Evolutionary conservation across 1,284 basidiomycete species (phyloP), one percentile per base, ranked within the genome.

Genomic region (Salmacisia buchloeana): DNA sequence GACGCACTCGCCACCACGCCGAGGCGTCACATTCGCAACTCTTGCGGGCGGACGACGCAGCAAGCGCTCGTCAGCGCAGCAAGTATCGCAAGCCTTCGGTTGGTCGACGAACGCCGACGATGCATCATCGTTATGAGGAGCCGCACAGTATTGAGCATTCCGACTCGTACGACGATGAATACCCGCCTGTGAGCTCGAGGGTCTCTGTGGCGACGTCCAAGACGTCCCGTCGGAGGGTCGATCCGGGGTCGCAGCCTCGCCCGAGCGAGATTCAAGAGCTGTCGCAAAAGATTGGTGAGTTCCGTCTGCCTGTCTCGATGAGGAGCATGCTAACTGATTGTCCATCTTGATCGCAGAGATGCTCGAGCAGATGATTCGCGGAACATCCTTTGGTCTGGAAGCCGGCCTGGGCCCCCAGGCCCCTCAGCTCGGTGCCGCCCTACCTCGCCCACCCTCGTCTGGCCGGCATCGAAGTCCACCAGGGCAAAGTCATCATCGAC

Each of bases 261-360:
- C 18, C 39, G 5, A 21, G 27, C 49, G 29, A 54, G 27, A 3
- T 54, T 9, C 25, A 29, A 33, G 49, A 54, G 29, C 27, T 54
- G 12, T 54, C 49, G 25, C 25, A 54, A 3, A 54, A 54, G 49
- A 54, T 54, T 54, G 49, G 49, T 54, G 49, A 54, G 49, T 5
- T 33, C 21, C 3, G n/a, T n/a, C 49, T 31, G 12, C 18, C 18
- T n/a, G 18, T 54, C 18, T 38, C 18, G 36, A 18, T 38, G 18
- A 10, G 36, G 36, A 10, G 36, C 36, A 38, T 38, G 10, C 36
- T 18, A 38, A 38, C 36, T n/a, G n/a, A n/a, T n/a, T n/a, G n/a
- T n/a, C 36, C 36, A 9, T 18, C 36, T 18, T 38, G 9, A 10
- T 38, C 9, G 29, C 49, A 54, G 49, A 54, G 27, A 27, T 54